Evolutionary conservation across 768 basidiomycete genomes (phyloP), one percentile per base, ranked within the genome.

Genomic region (Rhizopogon sp.): DNA sequence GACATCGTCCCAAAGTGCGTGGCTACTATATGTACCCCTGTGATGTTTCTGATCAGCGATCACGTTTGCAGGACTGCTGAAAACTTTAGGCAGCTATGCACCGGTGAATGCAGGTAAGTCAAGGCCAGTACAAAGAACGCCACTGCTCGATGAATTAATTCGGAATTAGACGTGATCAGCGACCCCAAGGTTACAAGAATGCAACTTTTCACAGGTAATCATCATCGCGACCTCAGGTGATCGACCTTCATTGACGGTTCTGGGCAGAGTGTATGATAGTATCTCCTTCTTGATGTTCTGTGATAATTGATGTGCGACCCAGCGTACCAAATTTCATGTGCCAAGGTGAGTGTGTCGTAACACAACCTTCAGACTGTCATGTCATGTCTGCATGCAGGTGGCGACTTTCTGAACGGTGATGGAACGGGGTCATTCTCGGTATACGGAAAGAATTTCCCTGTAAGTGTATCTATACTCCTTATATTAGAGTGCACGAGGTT

Each of bases 351-450:
- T 68, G 62, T 31, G 40, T 42, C 45, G 22, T 55, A 20, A 37
- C 8, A 25, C 41, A 29, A 10, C 42, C 43, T 40, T 20, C 16
- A 39, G 49, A 37, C 42, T 31, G 33, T 25, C 51, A 43, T 55
- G 39, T 57, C 45, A 14, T 20, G 25, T 41, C 43, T 52, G 9
- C 33, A 14, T 39, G 14, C 54, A 92, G 92, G 91, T 44, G 97
- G 97, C 0, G 97, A 99, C 67, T 99, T 98, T 60, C 62, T 95
- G 61, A 95, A 95, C 58, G 84, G 85, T 3, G 97, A 99, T 63
- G 97, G 97, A 37, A 98, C 96, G 1, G 97, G 97, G 1, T 84
- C 87, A 0, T 94, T 95, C 72, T 96, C 93, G n/a, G 92, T 99
- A 60, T 98, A 97, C 63, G 96, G 96, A 25, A 88, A 91, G 63